These are phyloP conservation scores for Penicillium sclerotiorum DNA, from an alignment of 2,329 filamentous ascomycete species.

Conservation along the genomic window DNA sequence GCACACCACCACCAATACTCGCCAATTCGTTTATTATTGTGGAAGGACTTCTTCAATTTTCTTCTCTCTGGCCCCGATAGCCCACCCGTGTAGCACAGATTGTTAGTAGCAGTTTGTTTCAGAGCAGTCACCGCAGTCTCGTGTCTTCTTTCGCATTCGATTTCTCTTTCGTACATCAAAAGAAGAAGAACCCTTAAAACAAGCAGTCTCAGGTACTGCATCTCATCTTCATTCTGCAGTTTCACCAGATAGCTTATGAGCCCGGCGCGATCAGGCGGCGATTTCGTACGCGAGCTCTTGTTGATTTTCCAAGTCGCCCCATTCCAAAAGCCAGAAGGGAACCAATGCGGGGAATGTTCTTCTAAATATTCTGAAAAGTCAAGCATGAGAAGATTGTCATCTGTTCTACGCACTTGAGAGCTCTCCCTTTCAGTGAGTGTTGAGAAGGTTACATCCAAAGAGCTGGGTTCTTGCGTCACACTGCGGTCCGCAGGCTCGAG, in stretches of 20 bases:
- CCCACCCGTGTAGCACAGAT: neutral
- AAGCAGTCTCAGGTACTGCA: neutral
- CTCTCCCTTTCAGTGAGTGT: neutral
- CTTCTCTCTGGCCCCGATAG: neutral
- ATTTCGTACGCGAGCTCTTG: neutral
- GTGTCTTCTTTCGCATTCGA: slow-evolving; percentile 1
- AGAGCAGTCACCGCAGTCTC: slow-evolving; percentile 4
- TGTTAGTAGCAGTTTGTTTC: slow-evolving; percentile 3
- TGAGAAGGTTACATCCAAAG: neutral
- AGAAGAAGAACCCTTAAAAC: neutral
- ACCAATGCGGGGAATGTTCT: neutral
- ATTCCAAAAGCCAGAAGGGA: neutral
- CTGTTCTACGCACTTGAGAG: neutral
- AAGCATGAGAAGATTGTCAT: neutral
- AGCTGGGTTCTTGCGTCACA: neutral
- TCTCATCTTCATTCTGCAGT: neutral
- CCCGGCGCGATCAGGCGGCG: neutral
- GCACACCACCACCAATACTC: slow-evolving; percentile 11
- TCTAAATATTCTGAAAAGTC: neutral
- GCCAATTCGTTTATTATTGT: slow-evolving; percentile 7
- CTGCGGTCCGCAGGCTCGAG: neutral
- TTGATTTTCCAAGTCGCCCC: neutral
- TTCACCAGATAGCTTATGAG: neutral
- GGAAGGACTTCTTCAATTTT: slow-evolving; percentile 2
- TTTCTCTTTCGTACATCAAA: neutral